These are phyloP conservation scores for Fusarium dlaminii DNA, from an alignment of 2,329 filamentous ascomycete species.

Conservation along the genomic window DNA sequence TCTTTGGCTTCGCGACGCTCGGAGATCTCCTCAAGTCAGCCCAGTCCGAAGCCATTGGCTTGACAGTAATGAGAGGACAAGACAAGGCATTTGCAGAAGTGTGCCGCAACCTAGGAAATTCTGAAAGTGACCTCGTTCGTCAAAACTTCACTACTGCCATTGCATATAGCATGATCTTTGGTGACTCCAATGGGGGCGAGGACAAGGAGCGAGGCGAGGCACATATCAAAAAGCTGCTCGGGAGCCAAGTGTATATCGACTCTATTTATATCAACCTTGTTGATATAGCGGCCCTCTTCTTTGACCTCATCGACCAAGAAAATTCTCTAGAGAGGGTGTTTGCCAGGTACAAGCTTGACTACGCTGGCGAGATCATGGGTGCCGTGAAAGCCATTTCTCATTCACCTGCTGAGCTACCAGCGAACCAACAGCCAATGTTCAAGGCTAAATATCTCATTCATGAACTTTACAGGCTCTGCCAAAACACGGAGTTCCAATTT, in stretches of 20 bases:
- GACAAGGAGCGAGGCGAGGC: conserved; percentile 68
- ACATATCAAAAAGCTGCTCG: conserved; percentile 74
- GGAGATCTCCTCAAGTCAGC: conserved; percentile 74
- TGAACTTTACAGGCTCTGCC: conserved; percentile 82
- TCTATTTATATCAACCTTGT: conserved; percentile 76
- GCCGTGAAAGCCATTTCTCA: conserved; percentile 76
- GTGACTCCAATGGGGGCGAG: conserved; percentile 41
- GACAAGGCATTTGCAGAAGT: conserved; percentile 70
- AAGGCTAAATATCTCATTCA: conserved; percentile 78
- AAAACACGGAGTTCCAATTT: conserved; percentile 72
- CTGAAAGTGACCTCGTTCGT: conserved; percentile 67
- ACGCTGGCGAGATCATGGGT: conserved; percentile 71
- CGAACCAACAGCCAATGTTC: conserved; percentile 89
- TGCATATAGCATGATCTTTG: conserved; percentile 83
- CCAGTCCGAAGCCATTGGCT: conserved; percentile 79
- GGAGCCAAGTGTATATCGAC: conserved; percentile 69
- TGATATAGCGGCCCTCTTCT: conserved; percentile 78
- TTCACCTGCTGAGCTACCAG: conserved; percentile 72
- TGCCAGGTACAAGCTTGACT: conserved; percentile 64
- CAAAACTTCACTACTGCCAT: conserved; percentile 79
- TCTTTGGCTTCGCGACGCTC: conserved; percentile 81
- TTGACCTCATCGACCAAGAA: conserved; percentile 82
- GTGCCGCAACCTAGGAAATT: conserved; percentile 63
- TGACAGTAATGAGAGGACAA: conserved; percentile 84
- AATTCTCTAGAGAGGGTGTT: conserved; percentile 76